A percentile compares a stretch with the other conserved stretches of the same genome.
Evolutionary conservation across 23 red algal species (phyloP).

Genomic region (Gracilaria vermiculophylla): DNA sequence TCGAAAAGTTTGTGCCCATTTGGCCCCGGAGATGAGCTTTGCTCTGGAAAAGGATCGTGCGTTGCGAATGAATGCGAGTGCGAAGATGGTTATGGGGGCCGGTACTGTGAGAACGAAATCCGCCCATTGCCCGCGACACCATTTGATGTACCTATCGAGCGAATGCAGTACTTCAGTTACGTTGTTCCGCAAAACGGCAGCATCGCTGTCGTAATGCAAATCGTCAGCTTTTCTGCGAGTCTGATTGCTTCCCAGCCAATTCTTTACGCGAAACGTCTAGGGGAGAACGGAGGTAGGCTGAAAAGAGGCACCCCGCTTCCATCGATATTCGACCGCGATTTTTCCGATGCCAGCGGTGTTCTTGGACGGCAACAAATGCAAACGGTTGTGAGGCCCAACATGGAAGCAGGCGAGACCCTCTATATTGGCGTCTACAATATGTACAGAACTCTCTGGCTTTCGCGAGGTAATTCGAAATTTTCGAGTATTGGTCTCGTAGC

Average conservation of each 20-base stretch:
- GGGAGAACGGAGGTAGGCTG: slow-evolving; percentile 27
- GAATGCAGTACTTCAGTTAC: slow-evolving; percentile 27
- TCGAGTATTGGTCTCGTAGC: not conserved
- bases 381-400: not conserved
- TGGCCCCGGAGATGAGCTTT: not conserved
- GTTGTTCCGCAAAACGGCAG: slow-evolving; percentile 11
- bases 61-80: slow-evolving; percentile 8
- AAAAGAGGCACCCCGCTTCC: slow-evolving; percentile 14
- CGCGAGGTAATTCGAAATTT: not conserved
- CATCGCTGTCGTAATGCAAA: slow-evolving; percentile 8
- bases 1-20: not conserved
- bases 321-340: slow-evolving; percentile 14
- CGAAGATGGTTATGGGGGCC: slow-evolving; percentile 12
- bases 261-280: slow-evolving; percentile 43
- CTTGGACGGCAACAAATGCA: not conserved
- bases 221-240: not conserved
- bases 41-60: slow-evolving; percentile 28
- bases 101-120: slow-evolving; percentile 2
- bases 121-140: not conserved
- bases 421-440: slow-evolving; percentile 53
- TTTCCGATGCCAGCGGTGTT: slow-evolving; percentile 13
- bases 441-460: slow-evolving; percentile 12
- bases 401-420: not conserved
- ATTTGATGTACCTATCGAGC: slow-evolving; percentile 26
- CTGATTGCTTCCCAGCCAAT: slow-evolving; percentile 20